Evolutionary conservation across 1,139 yeast genomes (phyloP), one percentile per base, ranked within the genome.

Genomic region (Pichia sp.): DNA sequence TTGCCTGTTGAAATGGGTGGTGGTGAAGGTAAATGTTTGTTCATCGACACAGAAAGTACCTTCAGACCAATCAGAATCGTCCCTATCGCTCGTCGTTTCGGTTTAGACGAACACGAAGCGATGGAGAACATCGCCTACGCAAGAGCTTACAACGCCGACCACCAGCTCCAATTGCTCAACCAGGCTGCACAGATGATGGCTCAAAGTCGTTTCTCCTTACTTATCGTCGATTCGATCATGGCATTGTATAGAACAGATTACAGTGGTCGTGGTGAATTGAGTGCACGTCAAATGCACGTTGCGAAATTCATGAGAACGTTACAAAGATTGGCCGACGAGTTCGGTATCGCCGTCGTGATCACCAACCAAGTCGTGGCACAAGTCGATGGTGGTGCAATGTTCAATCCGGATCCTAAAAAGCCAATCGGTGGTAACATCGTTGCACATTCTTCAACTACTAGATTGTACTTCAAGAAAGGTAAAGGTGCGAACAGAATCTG

Each of bases 371-470:
- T 93, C 28, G 97, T 90, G 8, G 97, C 99, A 3, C 97, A 91
- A 67, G 99, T 94, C 19, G 99, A 93, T 65, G 98, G 98, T 44
- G 83, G 81, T 59, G 78, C 79, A 8, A 76, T 83, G 77, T 91
- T 84, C 67, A 89, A 90, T 58, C 95, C 96, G 0, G 99, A 93
- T 65, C 98, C 99, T n/a, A 94, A 94, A 67, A 94, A 94, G 66
- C 99, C 99, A 11, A 93, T 94, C 58, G 99, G 99, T 50, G 99
- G 99, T 60, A 93, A 94, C 62, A 93, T 94, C 58, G 85, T 94
- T 67, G 99, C 99, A 2, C 99, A 94, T 66, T 84, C 96, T 20
- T 89, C 97, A 4, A 93, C 98, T 10, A 93, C 99, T 1, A 77
- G 98, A 59, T 76, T 93, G 53, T 85, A 89, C 42, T 82, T 93